Evolutionary conservation across 2,329 filamentous ascomycete genomes (phyloP).

Genomic region (Biscogniauxia marginata): DNA sequence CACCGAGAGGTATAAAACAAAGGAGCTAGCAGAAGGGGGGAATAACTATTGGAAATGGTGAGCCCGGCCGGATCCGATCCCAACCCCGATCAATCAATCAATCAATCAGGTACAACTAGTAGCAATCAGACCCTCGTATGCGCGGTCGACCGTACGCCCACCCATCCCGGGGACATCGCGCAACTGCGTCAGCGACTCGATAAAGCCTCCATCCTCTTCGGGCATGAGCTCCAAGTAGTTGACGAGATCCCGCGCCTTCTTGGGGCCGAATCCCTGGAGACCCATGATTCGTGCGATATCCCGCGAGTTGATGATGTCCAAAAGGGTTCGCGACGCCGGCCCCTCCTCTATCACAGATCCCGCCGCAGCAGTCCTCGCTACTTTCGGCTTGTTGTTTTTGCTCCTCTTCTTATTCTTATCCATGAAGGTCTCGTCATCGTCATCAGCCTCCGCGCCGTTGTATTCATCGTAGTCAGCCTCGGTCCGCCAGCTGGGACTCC

Average conservation of each 20-base stretch:
- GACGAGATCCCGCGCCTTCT: conserved; percentile 64
- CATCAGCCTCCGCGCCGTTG: conserved; percentile 41
- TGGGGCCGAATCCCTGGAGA: conserved; percentile 69
- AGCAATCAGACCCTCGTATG: conserved; percentile 48
- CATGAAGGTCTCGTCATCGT: conserved; percentile 31
- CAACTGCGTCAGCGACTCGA: conserved; percentile 52
- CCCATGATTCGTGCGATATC: conserved; percentile 64
- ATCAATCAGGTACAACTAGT: conserved; percentile 1
- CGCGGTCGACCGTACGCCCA: conserved; percentile 54
- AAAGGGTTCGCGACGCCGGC: conserved; percentile 52
- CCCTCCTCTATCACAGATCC: conserved; percentile 25
- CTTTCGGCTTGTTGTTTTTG: conserved; percentile 18
- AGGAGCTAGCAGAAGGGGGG: too few species aligned
- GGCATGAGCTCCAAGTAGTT: conserved; percentile 50
- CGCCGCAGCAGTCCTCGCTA: conserved; percentile 8
- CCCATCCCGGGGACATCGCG: conserved; percentile 57
- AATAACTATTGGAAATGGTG: too few species aligned
- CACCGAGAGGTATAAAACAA: too few species aligned
- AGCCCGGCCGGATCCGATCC: too few species aligned
- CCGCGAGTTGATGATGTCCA: conserved; percentile 72
- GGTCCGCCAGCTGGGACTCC: conserved; percentile 31
- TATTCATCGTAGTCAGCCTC: conserved; percentile 41
- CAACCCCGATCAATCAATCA: too few species aligned
- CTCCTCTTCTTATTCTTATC: conserved; percentile 20
- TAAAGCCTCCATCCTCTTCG: conserved; percentile 40